Percentiles rank a stretch among this genome's conserved stretches.
Evolutionary conservation across 164 flowering plant species (phyloP).

Genomic region (Hamamelis virginiana): DNA sequence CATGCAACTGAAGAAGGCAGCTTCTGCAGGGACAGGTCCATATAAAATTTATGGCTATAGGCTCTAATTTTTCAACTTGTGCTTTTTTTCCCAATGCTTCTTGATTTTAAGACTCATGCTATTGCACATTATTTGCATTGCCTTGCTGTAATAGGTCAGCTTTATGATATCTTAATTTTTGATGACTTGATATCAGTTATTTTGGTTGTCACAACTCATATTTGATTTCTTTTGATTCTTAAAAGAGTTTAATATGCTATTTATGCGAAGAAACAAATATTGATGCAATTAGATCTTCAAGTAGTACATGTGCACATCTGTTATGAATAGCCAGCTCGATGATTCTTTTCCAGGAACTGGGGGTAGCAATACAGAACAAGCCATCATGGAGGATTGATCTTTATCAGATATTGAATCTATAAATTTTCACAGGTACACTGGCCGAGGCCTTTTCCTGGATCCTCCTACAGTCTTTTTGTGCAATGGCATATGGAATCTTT

Average conservation of each 20-base stretch:
- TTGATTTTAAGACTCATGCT: too few species aligned
- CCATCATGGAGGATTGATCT: background rate
- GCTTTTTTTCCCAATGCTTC: too few species aligned
- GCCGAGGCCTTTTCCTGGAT: slow-evolving; percentile 88
- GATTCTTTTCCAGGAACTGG: background rate
- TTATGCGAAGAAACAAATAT: background rate
- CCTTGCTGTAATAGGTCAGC: too few species aligned
- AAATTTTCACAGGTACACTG: slow-evolving; percentile 68
- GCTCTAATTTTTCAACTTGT: too few species aligned
- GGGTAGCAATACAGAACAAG: background rate
- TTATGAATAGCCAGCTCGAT: background rate
- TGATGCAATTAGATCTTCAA: background rate
- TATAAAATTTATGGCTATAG: too few species aligned
- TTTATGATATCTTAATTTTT: too few species aligned
- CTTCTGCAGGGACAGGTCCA: too few species aligned
- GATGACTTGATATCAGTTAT: too few species aligned
- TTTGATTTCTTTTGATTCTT: too few species aligned
- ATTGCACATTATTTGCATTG: too few species aligned
- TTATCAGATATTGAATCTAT: background rate
- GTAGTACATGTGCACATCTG: background rate
- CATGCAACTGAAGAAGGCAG: too few species aligned
- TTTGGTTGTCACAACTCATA: too few species aligned
- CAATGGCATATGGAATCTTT: slow-evolving; percentile 57
- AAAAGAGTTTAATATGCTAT: background rate
- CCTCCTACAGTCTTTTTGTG: slow-evolving; percentile 73